Conservation (phyloP, 108 stramenopile genomes). For the Stephanodiscus minutulus region DNA sequence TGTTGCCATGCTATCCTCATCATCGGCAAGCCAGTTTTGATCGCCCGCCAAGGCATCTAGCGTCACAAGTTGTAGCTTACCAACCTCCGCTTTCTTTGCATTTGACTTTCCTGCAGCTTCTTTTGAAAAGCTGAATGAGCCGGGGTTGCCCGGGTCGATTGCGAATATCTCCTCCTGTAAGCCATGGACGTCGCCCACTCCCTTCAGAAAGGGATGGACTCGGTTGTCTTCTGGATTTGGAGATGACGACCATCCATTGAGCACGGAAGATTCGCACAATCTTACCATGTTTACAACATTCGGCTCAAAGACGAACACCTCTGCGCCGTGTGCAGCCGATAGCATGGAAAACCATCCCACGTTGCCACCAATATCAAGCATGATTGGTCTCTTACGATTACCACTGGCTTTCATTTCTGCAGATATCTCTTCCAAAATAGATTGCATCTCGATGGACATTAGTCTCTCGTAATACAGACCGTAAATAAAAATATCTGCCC, state of each 20-base stretch:
- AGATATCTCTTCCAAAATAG: slow-evolving; percentile 5
- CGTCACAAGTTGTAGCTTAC: slow-evolving; percentile 26
- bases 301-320: slow-evolving; percentile 57
- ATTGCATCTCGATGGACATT: slow-evolving; percentile 30
- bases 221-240: slow-evolving; percentile 19
- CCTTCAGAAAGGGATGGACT: slow-evolving; percentile 41
- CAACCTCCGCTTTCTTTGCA: slow-evolving; percentile 1
- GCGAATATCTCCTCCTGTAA: slow-evolving; percentile 8
- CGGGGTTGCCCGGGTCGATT: slow-evolving; percentile 41
- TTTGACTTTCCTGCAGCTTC: slow-evolving; percentile 10
- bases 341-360: slow-evolving; percentile 61
- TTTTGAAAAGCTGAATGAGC: slow-evolving; percentile 26
- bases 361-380: slow-evolving; percentile 62
- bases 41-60: slow-evolving; percentile 48
- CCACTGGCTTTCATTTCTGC: not conserved
- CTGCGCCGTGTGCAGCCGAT: slow-evolving; percentile 47
- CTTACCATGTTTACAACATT: slow-evolving; percentile 59
- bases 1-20: not conserved
- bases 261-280: slow-evolving; percentile 55
- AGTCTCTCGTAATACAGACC: slow-evolving; percentile 58
- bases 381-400: slow-evolving; percentile 9
- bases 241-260: slow-evolving; percentile 38
- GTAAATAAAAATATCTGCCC: slow-evolving; percentile 41
- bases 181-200: slow-evolving; percentile 43
- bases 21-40: slow-evolving; percentile 37